Evolutionary conservation across 2,329 filamentous ascomycete genomes (phyloP).

Genomic region (Colletotrichum sp.): DNA sequence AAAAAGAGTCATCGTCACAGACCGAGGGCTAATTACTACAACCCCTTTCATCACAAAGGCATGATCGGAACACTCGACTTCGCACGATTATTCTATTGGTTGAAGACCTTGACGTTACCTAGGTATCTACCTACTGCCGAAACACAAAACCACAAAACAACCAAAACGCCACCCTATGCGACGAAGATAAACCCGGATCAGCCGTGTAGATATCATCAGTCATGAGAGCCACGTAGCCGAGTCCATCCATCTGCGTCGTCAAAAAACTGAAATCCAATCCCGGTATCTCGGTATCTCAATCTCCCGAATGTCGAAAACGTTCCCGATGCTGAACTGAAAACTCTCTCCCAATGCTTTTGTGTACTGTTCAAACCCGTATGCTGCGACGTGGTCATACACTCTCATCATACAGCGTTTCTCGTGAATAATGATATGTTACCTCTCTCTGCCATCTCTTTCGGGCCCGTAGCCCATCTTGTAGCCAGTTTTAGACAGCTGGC

Average conservation of each 20-base stretch:
- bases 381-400: conserved; percentile 20
- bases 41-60: neutral
- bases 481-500: conserved; percentile 47
- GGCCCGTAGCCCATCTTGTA: neutral
- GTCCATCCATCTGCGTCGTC: neutral
- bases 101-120: conserved; percentile 12
- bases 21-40: accelerated
- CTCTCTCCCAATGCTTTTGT: conserved; percentile 17
- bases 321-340: neutral
- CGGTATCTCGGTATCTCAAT: neutral
- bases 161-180: conserved; percentile 12
- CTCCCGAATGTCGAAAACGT: neutral
- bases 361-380: conserved; percentile 21
- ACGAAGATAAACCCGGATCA: conserved; percentile 4
- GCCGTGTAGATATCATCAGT: conserved; percentile 18
- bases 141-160: neutral
- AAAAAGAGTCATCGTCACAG: neutral
- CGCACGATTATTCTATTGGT: neutral
- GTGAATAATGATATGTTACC: conserved; percentile 4
- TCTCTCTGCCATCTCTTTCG: neutral
- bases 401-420: conserved; percentile 22
- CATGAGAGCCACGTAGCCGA: conserved; percentile 11
- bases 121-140: conserved; percentile 16
- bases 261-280: conserved; percentile 1
- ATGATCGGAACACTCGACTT: neutral